These are phyloP conservation scores for Pezicula radicicola DNA, from an alignment of 2,329 filamentous ascomycete species.

Conservation along the genomic window DNA sequence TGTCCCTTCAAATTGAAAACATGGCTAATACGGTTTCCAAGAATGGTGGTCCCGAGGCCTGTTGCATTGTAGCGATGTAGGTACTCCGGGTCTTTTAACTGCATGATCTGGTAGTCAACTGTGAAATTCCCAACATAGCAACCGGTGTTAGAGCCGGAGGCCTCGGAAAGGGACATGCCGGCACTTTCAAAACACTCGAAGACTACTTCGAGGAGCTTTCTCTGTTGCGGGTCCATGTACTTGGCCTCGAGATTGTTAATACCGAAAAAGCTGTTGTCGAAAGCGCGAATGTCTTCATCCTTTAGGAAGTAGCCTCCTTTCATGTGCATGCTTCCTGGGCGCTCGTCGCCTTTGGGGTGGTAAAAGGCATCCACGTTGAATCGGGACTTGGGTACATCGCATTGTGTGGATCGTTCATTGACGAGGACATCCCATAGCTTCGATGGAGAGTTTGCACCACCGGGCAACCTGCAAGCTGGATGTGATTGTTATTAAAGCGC, in stretches of 20 bases:
- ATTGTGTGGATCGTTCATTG: neutral
- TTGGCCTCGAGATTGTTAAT: constrained; percentile 5
- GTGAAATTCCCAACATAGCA: constrained; percentile 14
- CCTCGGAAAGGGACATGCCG: constrained; percentile 11
- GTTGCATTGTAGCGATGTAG: constrained; percentile 24
- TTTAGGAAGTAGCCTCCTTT: constrained; percentile 8
- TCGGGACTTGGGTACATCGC: neutral
- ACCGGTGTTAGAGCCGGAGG: constrained; percentile 12
- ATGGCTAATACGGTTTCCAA: constrained; percentile 26
- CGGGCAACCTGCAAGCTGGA: constrained; percentile 2
- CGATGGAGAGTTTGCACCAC: neutral
- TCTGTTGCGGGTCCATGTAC: constrained; percentile 19
- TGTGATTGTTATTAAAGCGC: too few species aligned
- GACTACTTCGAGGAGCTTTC: constrained; percentile 17
- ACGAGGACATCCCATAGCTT: constrained; percentile 2
- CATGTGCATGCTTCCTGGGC: neutral
- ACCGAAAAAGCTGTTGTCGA: constrained; percentile 7
- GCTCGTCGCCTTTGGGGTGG: neutral
- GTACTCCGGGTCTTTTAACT: constrained; percentile 5
- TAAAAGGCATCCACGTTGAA: constrained; percentile 1
- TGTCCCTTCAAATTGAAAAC: constrained; percentile 29
- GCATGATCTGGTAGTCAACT: constrained; percentile 7
- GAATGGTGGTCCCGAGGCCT: neutral
- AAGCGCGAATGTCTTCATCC: constrained; percentile 3
- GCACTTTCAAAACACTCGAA: constrained; percentile 19